phyloP scores from a whole-genome alignment of 148 eudicot species.

The Vaccinium darrowii region DNA sequence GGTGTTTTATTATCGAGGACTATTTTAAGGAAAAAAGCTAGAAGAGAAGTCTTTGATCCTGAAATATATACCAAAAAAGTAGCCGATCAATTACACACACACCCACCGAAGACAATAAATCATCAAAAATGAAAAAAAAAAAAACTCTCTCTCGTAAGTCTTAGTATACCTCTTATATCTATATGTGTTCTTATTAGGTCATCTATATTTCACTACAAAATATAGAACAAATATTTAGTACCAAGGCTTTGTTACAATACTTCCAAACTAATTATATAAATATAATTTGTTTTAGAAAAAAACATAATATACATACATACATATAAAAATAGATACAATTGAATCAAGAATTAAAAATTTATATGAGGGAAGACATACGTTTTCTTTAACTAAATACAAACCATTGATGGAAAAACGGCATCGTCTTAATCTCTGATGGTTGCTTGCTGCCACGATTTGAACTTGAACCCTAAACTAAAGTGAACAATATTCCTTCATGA shows the following conservation, averaged over 20 bases:
- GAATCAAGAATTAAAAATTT: not conserved
- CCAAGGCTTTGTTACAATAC: not conserved
- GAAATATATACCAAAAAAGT: not conserved
- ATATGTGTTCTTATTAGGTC: not conserved
- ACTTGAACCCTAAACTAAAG: not conserved
- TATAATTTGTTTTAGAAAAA: too few species aligned
- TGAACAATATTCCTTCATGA: not conserved
- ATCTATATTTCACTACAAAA: not conserved
- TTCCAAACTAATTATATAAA: not conserved
- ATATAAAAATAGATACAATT: too few species aligned
- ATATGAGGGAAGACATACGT: not conserved
- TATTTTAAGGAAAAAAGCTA: not conserved
- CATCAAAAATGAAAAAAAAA: not conserved
- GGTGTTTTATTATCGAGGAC: not conserved
- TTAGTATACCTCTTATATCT: not conserved
- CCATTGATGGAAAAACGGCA: not conserved
- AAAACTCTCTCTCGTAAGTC: not conserved
- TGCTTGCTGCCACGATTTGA: constrained; percentile 8
- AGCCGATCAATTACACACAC: too few species aligned
- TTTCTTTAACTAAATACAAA: not conserved
- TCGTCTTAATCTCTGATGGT: not conserved
- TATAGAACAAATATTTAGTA: not conserved
- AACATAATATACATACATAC: not conserved
- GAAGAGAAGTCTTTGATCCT: not conserved
- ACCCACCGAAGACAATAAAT: not conserved